Base-by-base conservation (phyloP, 2,329 filamentous ascomycete genomes). In the Penicillium oxalicum region DNA sequence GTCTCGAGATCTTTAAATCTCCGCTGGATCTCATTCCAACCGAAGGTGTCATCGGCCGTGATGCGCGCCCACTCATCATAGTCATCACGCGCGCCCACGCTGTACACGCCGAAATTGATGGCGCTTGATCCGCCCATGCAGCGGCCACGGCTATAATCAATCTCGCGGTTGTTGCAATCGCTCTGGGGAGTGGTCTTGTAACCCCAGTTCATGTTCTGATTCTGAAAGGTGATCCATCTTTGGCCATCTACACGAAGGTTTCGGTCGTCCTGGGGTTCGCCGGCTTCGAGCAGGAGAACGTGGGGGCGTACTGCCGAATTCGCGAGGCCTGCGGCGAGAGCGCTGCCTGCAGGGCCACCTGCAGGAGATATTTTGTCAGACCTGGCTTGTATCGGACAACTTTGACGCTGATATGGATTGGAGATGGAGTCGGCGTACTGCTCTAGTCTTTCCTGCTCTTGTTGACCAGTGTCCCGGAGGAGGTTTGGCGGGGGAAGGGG, bases 211-310 rank as follows among this genome's bases (percentile, higher is more conserved):
- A 81, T 68, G 7, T 72, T 69, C 13, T 71, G 68, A 45, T 77
- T 74, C 49, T 69, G 64, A 33, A 76, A 74, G 0, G 77, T 76
- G 2, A 70, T 42, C 48, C 75, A 84, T 40, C 80, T 73, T 54
- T 83, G 71, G 8, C 72, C 77, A 41, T 74, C 72, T 9, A 76
- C 70, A 3, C 76, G 74, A 9, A 76, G 66, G 11, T 69, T 64
- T 8, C 64, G 67, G 48, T 76, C 72, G 1, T 74, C 69, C 37
- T 80, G 77, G 5, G 56, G 48, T 1, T 71, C 67, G 9, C 82
- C 82, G 4, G 80, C 80, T 64, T 84, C 81, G 2, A 84, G 65
- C 1, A 85, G 71, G 3, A 84, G 72, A 2, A 84, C 73, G 0
- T 60, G 70, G 0, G 80, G 81, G 9, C 67, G 69, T 27, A 71